Base-by-base conservation (phyloP, 345 rosid genomes). In the Trapa bicornis region DNA sequence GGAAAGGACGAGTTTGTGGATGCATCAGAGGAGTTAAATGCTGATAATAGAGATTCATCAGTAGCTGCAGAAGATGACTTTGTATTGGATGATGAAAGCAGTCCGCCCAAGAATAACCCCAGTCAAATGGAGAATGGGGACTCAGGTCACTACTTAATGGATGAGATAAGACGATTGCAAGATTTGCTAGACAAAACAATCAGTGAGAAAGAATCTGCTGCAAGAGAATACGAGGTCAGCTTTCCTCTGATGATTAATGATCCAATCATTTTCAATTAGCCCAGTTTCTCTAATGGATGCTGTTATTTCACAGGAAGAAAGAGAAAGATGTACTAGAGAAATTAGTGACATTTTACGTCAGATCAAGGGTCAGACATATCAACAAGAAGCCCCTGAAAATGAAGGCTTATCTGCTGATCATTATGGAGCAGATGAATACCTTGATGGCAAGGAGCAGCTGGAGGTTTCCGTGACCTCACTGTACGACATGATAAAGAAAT, bases 1-100 rank as follows among this genome's bases (percentile, higher is more conserved):
- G 76, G 90, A 68, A 93, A 78, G 76, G 97, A 93, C 63, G 98
- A 93, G 96, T 93, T 93, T 70, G 86, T 81, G 37, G 98, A 90
- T 83, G 98, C 97, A 9, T 50, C 85, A 0, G 98, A 93, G 33
- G 98, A 86, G 74, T 72, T 85, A 72, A 83, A 78, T 71, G 74
- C 73, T 57, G 84, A 92, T 66, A 61, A 42, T 71, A 79, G 84
- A 76, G 85, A 79, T 62, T 71, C 77, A 0, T 78, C 68, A 1
- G 74, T 72, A 16, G 33, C 71, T 47, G 39, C 68, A 6, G 76
- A 69, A 35, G 11, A 60, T 5, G 75, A 65, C 54, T 72, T 35
- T 2, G 35, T 13, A 48, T 60, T 11, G 13, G 70, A 67, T 66
- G 81, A 66, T 29, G 65, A 66, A n/a, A 58, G 43, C 58, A 47